These are phyloP conservation scores for Pezicula carpinea DNA, from an alignment of 2,329 filamentous ascomycete genomes.

Conservation along the genomic window DNA sequence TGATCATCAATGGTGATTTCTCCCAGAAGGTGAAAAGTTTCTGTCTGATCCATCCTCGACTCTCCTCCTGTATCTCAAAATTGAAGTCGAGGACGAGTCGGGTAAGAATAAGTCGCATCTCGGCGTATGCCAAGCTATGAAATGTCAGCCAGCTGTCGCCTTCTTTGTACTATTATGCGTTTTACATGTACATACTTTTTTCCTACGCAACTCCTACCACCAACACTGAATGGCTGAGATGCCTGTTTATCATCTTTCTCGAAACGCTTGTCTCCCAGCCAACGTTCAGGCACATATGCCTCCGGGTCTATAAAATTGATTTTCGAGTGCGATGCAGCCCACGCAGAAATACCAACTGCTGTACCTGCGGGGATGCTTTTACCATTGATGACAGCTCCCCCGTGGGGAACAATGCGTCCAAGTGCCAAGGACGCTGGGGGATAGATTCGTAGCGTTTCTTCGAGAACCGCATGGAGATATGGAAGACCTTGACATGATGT, in stretches of 20 bases:
- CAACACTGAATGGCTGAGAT: conserved; percentile 28
- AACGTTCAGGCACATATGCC: conserved; percentile 31
- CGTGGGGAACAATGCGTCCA: not conserved
- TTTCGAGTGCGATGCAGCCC: conserved; percentile 26
- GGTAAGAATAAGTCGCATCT: too few species aligned
- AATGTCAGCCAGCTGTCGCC: too few species aligned
- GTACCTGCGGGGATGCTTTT: conserved; percentile 6
- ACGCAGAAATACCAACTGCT: conserved; percentile 22
- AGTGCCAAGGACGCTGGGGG: conserved; percentile 24
- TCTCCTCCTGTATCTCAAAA: too few species aligned
- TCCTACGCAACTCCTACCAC: conserved; percentile 32
- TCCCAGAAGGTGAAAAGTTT: too few species aligned
- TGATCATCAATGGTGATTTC: too few species aligned
- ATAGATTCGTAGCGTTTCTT: conserved; percentile 31
- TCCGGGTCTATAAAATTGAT: conserved; percentile 24
- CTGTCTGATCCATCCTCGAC: too few species aligned
- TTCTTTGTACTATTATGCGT: too few species aligned
- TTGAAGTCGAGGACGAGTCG: too few species aligned
- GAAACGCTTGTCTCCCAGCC: conserved; percentile 29
- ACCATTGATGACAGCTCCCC: conserved; percentile 4
- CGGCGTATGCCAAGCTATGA: too few species aligned
- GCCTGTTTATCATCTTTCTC: conserved; percentile 23
- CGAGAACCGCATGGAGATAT: conserved; percentile 32
- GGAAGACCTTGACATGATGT: conserved; percentile 20
- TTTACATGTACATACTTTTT: conserved; percentile 18